phyloP scores from a whole-genome alignment of 2,329 filamentous ascomycete genomes.

The Fusarium armeniacum region DNA sequence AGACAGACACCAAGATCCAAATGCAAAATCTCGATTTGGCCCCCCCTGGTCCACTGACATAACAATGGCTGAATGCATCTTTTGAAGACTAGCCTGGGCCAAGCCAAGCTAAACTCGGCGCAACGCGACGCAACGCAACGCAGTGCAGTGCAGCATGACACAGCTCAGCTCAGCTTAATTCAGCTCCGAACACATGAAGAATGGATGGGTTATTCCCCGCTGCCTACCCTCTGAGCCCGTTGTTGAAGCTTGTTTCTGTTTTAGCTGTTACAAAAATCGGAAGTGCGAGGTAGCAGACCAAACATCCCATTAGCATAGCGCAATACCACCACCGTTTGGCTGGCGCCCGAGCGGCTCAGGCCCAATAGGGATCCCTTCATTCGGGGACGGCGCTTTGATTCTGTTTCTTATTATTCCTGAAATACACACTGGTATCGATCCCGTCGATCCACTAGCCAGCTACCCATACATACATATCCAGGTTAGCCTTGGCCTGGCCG shows the following conservation, averaged over 20 bases:
- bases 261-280: not conserved
- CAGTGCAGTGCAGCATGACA: not conserved
- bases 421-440: conserved; percentile 26
- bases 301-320: not conserved
- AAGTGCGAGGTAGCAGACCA: not conserved
- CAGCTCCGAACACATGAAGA: not conserved
- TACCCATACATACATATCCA: not conserved
- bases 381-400: conserved; percentile 40
- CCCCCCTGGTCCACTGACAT: conserved; percentile 27
- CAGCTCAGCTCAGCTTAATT: not conserved
- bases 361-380: conserved; percentile 41
- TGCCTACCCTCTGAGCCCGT: not conserved
- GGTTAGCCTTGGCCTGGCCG: conserved; percentile 1
- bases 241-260: not conserved
- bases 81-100: not conserved
- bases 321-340: conserved; percentile 18
- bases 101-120: conserved; percentile 3
- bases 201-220: not conserved
- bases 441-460: conserved; percentile 11
- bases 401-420: conserved; percentile 37
- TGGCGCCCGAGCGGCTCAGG: conserved; percentile 31
- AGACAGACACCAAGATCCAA: conserved; percentile 31
- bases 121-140: not conserved
- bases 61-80: conserved; percentile 17
- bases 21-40: conserved; percentile 49